Evolutionary conservation across 2,329 filamentous ascomycete species (phyloP).

Genomic region (Seiridium unicorne): DNA sequence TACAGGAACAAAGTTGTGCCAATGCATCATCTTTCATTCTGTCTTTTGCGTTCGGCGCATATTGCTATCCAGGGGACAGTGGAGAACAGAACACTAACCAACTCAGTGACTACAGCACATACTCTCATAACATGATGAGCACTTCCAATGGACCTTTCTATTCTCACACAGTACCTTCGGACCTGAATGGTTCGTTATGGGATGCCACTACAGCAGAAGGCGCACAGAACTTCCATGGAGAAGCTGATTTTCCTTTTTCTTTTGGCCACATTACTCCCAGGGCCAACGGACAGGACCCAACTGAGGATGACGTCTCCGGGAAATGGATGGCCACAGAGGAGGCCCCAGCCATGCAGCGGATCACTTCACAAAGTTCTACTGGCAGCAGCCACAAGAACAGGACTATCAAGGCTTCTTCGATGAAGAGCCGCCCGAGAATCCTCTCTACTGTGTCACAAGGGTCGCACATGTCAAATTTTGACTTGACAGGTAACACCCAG

Average conservation of each 20-base stretch:
- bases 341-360: conserved; percentile 41
- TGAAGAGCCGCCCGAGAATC: conserved; percentile 41
- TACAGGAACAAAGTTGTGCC: conserved; percentile 59
- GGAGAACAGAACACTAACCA: conserved; percentile 58
- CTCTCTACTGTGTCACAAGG: conserved; percentile 48
- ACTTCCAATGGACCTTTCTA: conserved; percentile 52
- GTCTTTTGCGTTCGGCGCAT: conserved; percentile 27
- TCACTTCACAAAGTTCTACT: conserved; percentile 41
- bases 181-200: conserved; percentile 55
- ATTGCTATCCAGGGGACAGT: conserved; percentile 31
- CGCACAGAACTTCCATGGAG: conserved; percentile 59
- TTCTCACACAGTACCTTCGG: conserved; percentile 59
- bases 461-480: conserved; percentile 49
- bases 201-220: conserved; percentile 56
- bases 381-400: conserved; percentile 46
- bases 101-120: conserved; percentile 54
- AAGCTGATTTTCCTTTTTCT: conserved; percentile 51
- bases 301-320: conserved; percentile 46
- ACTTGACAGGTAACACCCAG: conserved; percentile 52
- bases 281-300: conserved; percentile 43
- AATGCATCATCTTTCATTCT: conserved; percentile 30
- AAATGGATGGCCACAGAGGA: conserved; percentile 44
- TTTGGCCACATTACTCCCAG: conserved; percentile 55
- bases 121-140: conserved; percentile 49
- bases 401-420: conserved; percentile 38